Base-by-base conservation (phyloP, 2,329 filamentous ascomycete species). In the Elsinoe ampelina region DNA sequence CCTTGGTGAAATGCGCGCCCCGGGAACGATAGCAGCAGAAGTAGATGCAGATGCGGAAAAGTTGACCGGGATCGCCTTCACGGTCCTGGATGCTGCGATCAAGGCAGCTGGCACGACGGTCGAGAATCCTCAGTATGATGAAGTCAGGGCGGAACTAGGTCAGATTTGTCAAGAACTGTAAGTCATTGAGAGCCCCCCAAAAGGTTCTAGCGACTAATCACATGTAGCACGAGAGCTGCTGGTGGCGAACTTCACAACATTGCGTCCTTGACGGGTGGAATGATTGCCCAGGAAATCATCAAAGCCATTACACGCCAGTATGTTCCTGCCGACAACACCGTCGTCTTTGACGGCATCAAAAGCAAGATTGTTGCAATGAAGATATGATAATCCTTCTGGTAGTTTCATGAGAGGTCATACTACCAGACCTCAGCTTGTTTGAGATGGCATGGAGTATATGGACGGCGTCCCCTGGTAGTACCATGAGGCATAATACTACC, bases 261-360 rank as follows among this genome's bases (percentile, higher is more conserved):
- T 57, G 87, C 91, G 32, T 85, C 91, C 22, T 74, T 95, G 57
- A 86, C 85, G 1, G 95, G 93, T 30, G 95, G 93, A 2, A 86
- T 98, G 75, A 86, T 95, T 48, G 89, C 92, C n/a, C 95, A 98
- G 72, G 93, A 98, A 73, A 82, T 92, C 61, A 95, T 98, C 74
- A 98, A 98, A 69, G 79, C 83, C 70, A 81, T 92, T 43, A 85
- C 82, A n/a, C 77, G 79, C 64, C 82, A 85, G 69, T 85, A 85
- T 65, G 74, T 83, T 10, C 82, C 82, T 1, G 73, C 84, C 7
- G 80, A 84, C 66, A 83, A 84, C 59, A 81, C 78, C 0, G 83
- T 80, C 63, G 67, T 84, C 20, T 84, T 83, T 62, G 81, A 85
- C 64, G 82, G 82, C 1, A 75, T 84, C 1, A 72, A 68, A 61